phyloP scores from a whole-genome alignment of 169 alveolate genomes.

The Toxoplasma gondii region DNA sequence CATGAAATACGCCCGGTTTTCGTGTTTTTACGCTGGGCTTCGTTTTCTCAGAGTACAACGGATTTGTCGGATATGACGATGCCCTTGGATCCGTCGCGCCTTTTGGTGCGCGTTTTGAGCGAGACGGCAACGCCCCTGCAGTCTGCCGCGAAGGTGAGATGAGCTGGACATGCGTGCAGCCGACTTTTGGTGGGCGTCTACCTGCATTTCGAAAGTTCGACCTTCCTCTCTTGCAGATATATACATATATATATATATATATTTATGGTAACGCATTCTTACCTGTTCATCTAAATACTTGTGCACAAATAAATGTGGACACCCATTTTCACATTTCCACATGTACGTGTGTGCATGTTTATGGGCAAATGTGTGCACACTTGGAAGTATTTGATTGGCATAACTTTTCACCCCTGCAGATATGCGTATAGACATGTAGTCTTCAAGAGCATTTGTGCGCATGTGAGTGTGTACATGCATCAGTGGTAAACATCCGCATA shows the following conservation, averaged over 20 bases:
- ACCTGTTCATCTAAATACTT: not conserved
- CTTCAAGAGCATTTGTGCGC: too few relatives aligned
- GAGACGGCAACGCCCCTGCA: conserved; percentile 16
- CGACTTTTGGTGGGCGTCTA: not conserved
- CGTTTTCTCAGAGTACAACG: not conserved
- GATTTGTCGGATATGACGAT: conserved; percentile 21
- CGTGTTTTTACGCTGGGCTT: not conserved
- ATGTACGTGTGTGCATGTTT: not conserved
- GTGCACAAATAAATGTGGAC: not conserved
- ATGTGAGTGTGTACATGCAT: too few relatives aligned
- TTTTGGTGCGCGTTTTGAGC: not conserved
- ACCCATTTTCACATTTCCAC: not conserved
- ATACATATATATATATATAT: not conserved
- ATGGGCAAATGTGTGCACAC: too few relatives aligned
- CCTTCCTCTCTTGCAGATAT: not conserved
- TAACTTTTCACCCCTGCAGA: too few relatives aligned
- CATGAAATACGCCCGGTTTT: not conserved
- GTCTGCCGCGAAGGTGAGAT: conserved; percentile 34
- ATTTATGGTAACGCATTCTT: not conserved
- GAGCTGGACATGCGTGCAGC: not conserved
- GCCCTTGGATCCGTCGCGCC: not conserved
- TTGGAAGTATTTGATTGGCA: too few relatives aligned
- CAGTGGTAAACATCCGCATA: too few relatives aligned
- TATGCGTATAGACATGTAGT: too few relatives aligned
- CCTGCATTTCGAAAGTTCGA: too few relatives aligned